Conservation (phyloP, 2,329 filamentous ascomycete genomes). For the Blastomyces percursus region DNA sequence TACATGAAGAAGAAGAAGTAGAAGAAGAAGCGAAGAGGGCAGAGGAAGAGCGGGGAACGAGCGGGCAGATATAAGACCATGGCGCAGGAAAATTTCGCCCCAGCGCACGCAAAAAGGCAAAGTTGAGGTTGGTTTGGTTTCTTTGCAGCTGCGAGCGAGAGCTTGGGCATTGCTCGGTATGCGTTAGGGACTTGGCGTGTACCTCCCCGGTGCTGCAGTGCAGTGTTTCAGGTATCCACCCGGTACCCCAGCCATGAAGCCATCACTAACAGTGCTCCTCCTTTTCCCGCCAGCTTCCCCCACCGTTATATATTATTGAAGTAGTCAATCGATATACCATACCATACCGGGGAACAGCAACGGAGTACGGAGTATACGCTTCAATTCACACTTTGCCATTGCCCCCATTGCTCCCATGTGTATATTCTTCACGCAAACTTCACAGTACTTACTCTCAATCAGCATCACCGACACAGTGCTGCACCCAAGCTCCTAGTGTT, state of each 20-base stretch:
- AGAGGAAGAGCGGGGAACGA: background rate
- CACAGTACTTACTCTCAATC: background rate
- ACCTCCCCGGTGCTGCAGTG: background rate
- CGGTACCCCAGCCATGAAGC: background rate
- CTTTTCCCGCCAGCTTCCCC: background rate
- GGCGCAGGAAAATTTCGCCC: background rate
- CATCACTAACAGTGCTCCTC: background rate
- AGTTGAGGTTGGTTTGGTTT: background rate
- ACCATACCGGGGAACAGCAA: too few relatives aligned
- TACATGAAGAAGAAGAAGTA: background rate
- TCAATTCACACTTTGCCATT: background rate
- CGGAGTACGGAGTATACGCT: background rate
- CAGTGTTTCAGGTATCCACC: background rate
- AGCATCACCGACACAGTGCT: background rate
- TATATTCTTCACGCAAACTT: too few relatives aligned
- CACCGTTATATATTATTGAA: too few relatives aligned
- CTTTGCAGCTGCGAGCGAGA: background rate
- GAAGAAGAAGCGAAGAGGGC: background rate
- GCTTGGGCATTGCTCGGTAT: background rate
- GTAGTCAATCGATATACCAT: too few relatives aligned
- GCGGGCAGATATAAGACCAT: conserved; percentile 1
- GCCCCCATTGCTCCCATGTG: background rate
- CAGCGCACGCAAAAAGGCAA: background rate
- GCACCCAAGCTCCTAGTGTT: background rate
- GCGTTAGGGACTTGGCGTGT: background rate